Evolutionary conservation across 495 filamentous ascomycete species (phyloP), one percentile per base, ranked within the genome.

Genomic region (Echria macrotheca): DNA sequence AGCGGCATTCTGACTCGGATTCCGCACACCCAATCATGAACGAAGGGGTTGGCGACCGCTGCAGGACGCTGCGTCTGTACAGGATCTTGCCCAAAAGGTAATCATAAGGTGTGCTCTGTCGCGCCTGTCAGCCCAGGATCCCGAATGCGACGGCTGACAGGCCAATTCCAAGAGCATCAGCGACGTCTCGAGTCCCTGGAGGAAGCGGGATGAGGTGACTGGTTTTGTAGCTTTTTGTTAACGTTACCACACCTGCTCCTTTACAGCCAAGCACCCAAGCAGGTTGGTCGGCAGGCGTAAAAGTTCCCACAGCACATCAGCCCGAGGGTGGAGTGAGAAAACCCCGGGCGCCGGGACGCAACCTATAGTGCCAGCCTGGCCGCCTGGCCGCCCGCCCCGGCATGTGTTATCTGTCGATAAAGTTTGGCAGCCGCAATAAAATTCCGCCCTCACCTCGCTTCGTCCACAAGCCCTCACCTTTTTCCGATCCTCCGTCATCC

Each of bases 351-450:
- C 24, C 33, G 49, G 46, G 49, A 40, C 41, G 8, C 49, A 21
- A 41, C 18, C 28, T 12, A 31, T 31, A 6, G 7, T 31, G 28
- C 28, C 28, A 23, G 22, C 21, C 8, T 11, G 38, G 18, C 38
- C 38, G 21, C 28, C 28, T 41, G 22, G 14, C 8, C 15, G 38
- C 38, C 38, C 38, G 21, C 38, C 44, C 50, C 45, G 52, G 52
- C 52, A 49, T 54, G 52, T 50, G 46, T 33, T 48, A 46, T 54
- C 52, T 54, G 52, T 54, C 52, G 52, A 50, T 39, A 32, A 45
- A 21, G 15, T 41, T 41, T 21, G 39, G 44, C 45, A 38, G 40
- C 52, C 52, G 22, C 46, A 44, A 44, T 49, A 31, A 49, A 49
- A 28, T 44, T 54, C 46, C 40, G 36, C 50, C 50, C 35, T 31